A percentile compares a stretch with the other conserved stretches of the same genome.
These are phyloP conservation scores for Apiospora pterosperma DNA, from an alignment of 2,329 filamentous ascomycete species.

Conservation along the genomic window DNA sequence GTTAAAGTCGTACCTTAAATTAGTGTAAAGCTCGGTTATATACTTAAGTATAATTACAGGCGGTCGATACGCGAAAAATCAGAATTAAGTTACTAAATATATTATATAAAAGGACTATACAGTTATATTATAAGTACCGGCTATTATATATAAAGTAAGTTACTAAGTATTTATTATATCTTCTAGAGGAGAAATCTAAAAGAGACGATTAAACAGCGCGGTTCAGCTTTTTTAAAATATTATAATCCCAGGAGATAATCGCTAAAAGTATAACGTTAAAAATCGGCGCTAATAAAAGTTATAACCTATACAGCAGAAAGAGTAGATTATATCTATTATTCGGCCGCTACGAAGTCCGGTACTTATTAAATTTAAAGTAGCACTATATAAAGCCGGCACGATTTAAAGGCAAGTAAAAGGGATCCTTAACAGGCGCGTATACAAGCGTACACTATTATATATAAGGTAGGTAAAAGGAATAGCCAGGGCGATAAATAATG, in stretches of 20 bases:
- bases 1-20: neutral
- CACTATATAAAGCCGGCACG: too few species aligned
- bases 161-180: neutral
- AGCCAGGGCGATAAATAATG: too few species aligned
- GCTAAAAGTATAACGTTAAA: neutral
- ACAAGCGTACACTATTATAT: too few species aligned
- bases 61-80: neutral
- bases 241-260: neutral
- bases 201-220: too few species aligned
- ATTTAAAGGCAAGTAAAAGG: too few species aligned
- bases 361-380: too few species aligned
- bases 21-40: neutral
- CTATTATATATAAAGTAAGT: neutral
- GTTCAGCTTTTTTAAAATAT: neutral
- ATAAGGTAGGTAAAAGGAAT: too few species aligned
- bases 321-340: too few species aligned
- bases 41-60: conserved; percentile 24
- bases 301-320: too few species aligned
- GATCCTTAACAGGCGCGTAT: too few species aligned
- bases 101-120: neutral
- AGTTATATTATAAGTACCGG: neutral
- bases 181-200: too few species aligned
- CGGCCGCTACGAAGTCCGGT: too few species aligned
- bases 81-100: neutral
- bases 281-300: neutral